These are phyloP conservation scores for Xerocomus spinulosus DNA, from an alignment of 768 basidiomycete species.

Conservation along the genomic window DNA sequence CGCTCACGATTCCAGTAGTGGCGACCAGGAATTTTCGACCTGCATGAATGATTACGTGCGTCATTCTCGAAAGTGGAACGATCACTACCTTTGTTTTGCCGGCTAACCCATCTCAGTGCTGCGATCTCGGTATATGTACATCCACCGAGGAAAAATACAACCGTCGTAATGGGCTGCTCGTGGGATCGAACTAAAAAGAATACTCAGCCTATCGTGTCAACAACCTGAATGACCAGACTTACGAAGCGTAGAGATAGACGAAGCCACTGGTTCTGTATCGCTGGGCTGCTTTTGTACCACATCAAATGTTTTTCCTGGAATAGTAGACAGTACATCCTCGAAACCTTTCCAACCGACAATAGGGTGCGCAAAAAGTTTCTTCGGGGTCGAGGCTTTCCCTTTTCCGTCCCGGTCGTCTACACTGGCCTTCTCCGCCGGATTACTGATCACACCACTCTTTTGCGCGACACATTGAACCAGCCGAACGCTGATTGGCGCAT, in stretches of 20 bases:
- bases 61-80: constrained; percentile 1
- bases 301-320: constrained; percentile 88
- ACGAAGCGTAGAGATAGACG: constrained; percentile 32
- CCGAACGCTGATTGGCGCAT: constrained; percentile 88
- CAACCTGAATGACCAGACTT: constrained; percentile 20
- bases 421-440: constrained; percentile 56
- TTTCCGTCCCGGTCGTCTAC: constrained; percentile 36
- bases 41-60: constrained; percentile 31
- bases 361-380: constrained; percentile 78
- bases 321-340: constrained; percentile 77
- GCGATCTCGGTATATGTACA: constrained; percentile 98
- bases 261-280: constrained; percentile 24
- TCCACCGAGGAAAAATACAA: constrained; percentile 96
- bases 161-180: constrained; percentile 72
- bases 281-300: constrained; percentile 47
- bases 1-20: constrained; percentile 88
- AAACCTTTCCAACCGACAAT: constrained; percentile 97
- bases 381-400: constrained; percentile 34
- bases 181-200: constrained; percentile 39
- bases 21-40: constrained; percentile 86
- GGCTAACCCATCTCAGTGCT: constrained; percentile 86
- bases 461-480: constrained; percentile 91
- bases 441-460: constrained; percentile 84
- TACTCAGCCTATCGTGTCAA: neutral
- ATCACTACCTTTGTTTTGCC: constrained; percentile 69